Evolutionary conservation across 2,329 filamentous ascomycete genomes (phyloP).

Genomic region (Thelonectria discophora): DNA sequence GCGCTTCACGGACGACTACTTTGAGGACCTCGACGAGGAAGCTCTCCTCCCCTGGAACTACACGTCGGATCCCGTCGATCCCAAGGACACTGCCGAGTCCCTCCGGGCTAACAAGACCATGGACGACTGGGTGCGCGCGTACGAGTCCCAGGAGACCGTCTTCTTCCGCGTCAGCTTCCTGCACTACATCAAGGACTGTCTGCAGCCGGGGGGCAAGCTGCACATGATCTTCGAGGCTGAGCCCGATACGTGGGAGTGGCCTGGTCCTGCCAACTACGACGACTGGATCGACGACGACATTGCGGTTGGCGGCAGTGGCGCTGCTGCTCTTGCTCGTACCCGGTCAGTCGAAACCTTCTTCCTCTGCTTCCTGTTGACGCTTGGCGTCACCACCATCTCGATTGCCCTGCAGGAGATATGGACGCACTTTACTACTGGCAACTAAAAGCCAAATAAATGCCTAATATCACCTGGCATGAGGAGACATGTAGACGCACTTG

Average conservation of each 20-base stretch:
- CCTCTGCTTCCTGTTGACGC: no score
- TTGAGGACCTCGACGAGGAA: neutral
- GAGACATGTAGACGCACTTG: no score
- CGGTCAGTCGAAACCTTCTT: no score
- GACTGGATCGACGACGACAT: neutral
- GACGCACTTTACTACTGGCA: no score
- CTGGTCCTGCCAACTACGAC: neutral
- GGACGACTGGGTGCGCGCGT: slow-evolving; percentile 7
- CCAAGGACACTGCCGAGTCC: neutral
- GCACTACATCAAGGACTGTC: slow-evolving; percentile 18
- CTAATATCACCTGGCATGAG: no score
- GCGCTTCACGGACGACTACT: neutral
- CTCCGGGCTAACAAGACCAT: neutral
- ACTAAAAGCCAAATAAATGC: no score
- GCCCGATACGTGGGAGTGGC: neutral
- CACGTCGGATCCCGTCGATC: neutral
- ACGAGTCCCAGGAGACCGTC: slow-evolving; percentile 12
- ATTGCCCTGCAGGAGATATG: no score
- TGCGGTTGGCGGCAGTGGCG: no score
- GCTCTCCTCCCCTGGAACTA: neutral
- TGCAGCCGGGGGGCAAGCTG: slow-evolving; percentile 25
- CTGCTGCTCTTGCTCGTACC: no score
- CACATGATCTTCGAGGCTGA: slow-evolving; percentile 10
- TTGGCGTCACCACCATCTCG: no score
- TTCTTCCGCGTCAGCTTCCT: slow-evolving; percentile 2